These are phyloP conservation scores for Lignosus rhinocerotis DNA, from an alignment of 1,284 basidiomycete genomes.

Conservation along the genomic window DNA sequence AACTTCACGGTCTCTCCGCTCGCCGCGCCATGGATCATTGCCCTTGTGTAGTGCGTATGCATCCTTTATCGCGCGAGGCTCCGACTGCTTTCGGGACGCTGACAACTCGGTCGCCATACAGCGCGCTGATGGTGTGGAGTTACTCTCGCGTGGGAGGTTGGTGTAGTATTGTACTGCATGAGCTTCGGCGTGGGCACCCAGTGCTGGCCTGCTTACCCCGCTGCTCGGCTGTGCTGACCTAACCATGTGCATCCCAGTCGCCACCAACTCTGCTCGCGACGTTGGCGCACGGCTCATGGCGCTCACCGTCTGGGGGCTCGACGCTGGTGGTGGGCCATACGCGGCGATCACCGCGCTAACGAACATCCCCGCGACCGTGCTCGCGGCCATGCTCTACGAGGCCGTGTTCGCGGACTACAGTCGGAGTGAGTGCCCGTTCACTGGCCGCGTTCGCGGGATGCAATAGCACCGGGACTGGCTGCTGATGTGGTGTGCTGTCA, in stretches of 20 bases:
- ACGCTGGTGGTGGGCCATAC: constrained; percentile 57
- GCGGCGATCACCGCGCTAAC: constrained; percentile 65
- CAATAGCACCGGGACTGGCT: not conserved
- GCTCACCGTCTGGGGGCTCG: constrained; percentile 56
- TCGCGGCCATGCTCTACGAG: constrained; percentile 54
- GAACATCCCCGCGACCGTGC: constrained; percentile 62
- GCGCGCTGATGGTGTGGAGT: constrained; percentile 58
- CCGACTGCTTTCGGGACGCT: not conserved
- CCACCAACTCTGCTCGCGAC: constrained; percentile 68
- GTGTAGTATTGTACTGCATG: constrained; percentile 14
- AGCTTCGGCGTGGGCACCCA: no score
- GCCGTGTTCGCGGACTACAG: constrained; percentile 53
- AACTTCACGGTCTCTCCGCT: constrained; percentile 57
- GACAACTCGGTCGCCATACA: constrained; percentile 24
- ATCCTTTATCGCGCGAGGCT: not conserved
- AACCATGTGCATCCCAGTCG: constrained; percentile 39
- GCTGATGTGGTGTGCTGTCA: not conserved
- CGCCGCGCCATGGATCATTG: constrained; percentile 50
- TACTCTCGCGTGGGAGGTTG: constrained; percentile 51
- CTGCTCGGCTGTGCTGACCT: not conserved
- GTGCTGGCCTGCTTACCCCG: not conserved
- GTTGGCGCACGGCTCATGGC: constrained; percentile 58
- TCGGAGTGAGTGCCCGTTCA: constrained; percentile 34
- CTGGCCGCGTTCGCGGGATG: no score
- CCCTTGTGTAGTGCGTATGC: constrained; percentile 50